These are phyloP conservation scores for Hypoxylon sp. DNA, from an alignment of 2,329 filamentous ascomycete genomes.

Conservation along the genomic window DNA sequence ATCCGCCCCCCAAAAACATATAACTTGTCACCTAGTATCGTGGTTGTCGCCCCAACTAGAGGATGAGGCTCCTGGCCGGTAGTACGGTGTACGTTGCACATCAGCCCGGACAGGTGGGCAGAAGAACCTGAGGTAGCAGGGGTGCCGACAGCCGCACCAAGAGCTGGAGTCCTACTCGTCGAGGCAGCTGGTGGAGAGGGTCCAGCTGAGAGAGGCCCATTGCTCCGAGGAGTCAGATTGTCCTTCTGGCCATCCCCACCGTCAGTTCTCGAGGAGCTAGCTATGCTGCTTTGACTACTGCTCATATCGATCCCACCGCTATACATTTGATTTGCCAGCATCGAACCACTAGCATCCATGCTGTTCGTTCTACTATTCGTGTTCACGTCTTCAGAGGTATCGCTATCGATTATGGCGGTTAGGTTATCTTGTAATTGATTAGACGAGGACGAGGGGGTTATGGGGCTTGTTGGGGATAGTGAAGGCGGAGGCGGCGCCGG, in stretches of 20 bases:
- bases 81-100: constrained; percentile 84
- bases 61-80: constrained; percentile 93
- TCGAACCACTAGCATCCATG: constrained; percentile 64
- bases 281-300: constrained; percentile 64
- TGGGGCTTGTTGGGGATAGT: constrained; percentile 56
- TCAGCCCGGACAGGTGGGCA: constrained; percentile 74
- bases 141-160: constrained; percentile 59
- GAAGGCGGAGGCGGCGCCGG: constrained; percentile 64
- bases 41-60: constrained; percentile 94
- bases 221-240: constrained; percentile 66
- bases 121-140: constrained; percentile 65
- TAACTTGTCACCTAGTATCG: constrained; percentile 92
- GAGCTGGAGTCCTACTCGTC: constrained; percentile 56
- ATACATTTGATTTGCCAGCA: constrained; percentile 56
- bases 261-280: constrained; percentile 61
- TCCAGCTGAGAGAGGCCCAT: constrained; percentile 68
- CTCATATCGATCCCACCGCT: constrained; percentile 59
- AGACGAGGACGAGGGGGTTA: constrained; percentile 49
- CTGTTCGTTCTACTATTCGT: constrained; percentile 63
- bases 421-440: constrained; percentile 41
- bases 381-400: constrained; percentile 47
- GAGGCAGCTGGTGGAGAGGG: constrained; percentile 69
- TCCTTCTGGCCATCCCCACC: constrained; percentile 64
- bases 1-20: constrained; percentile 96
- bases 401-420: constrained; percentile 56